phyloP scores from a whole-genome alignment of 352 stramenopile species.

The Phytophthora hibernalis region DNA sequence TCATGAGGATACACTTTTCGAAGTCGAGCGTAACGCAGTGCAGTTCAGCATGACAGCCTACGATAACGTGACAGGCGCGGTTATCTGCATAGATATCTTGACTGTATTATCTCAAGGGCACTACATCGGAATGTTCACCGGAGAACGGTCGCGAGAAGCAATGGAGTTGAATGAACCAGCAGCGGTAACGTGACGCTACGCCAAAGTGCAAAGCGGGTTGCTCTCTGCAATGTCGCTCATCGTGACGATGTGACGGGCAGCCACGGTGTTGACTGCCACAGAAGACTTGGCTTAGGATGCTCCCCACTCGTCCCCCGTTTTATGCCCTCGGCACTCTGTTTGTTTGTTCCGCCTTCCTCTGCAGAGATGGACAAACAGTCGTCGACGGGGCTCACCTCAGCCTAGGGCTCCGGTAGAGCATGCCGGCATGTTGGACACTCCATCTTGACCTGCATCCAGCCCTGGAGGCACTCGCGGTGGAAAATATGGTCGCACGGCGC shows the following conservation, averaged over 20 bases:
- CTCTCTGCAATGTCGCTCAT: conserved; percentile 19
- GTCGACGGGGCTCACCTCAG: conserved; percentile 27
- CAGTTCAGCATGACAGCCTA: conserved; percentile 5
- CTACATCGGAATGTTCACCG: conserved; percentile 31
- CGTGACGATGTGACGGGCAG: conserved; percentile 24
- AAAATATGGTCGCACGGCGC: conserved; percentile 97
- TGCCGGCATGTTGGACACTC: conserved; percentile 96
- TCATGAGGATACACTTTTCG: conserved; percentile 15
- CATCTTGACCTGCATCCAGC: conserved; percentile 99
- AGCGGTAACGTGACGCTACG: conserved; percentile 13
- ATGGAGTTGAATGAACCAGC: conserved; percentile 13
- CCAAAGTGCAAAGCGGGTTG: conserved; percentile 14
- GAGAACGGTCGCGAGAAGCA: conserved; percentile 7
- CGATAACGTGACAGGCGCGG: background rate
- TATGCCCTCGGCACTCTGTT: conserved; percentile 28
- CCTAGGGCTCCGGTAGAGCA: conserved; percentile 87
- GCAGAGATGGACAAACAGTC: conserved; percentile 21
- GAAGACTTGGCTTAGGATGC: conserved; percentile 14
- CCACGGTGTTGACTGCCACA: conserved; percentile 9
- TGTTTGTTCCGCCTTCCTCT: conserved; percentile 38
- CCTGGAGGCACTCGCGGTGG: conserved; percentile 93
- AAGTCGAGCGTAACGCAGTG: background rate
- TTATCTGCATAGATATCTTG: conserved; percentile 37
- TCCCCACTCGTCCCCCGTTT: conserved; percentile 18
- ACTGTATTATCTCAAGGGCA: conserved; percentile 34